These are phyloP conservation scores for Fusarium brevicatenulatum DNA, from an alignment of 2,329 filamentous ascomycete genomes.

Conservation along the genomic window DNA sequence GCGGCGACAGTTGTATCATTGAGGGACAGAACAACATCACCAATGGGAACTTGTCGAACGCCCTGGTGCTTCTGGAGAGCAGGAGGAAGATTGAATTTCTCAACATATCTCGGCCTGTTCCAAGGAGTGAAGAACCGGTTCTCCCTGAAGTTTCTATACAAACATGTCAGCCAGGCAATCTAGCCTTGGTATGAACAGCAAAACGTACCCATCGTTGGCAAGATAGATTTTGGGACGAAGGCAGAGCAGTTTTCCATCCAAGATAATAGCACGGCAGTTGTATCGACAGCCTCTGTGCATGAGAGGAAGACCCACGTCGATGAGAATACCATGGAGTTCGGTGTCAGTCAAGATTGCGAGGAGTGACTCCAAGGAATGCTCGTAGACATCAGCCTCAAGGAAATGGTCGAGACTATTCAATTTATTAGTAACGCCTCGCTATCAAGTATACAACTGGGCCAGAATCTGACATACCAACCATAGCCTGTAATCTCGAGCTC, in stretches of 20 bases:
- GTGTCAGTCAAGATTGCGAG: slow-evolving; percentile 47
- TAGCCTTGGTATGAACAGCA: not conserved
- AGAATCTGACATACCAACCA: slow-evolving; percentile 20
- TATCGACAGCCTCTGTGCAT: slow-evolving; percentile 53
- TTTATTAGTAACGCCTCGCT: not conserved
- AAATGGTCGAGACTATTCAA: slow-evolving; percentile 69
- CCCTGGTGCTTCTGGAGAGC: slow-evolving; percentile 64
- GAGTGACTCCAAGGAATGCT: slow-evolving; percentile 48
- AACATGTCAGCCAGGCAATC: not conserved
- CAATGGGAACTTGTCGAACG: slow-evolving; percentile 52
- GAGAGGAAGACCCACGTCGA: slow-evolving; percentile 53
- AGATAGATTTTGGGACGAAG: slow-evolving; percentile 78
- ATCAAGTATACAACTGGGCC: not conserved
- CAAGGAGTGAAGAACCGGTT: slow-evolving; percentile 55
- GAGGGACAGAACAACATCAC: slow-evolving; percentile 53
- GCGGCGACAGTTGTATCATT: slow-evolving; percentile 52
- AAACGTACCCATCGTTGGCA: slow-evolving; percentile 69
- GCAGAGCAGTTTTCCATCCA: slow-evolving; percentile 73
- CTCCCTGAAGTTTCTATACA: slow-evolving; percentile 49
- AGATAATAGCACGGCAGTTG: slow-evolving; percentile 51
- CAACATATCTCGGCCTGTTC: slow-evolving; percentile 48
- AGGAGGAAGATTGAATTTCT: slow-evolving; percentile 58
- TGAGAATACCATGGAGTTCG: slow-evolving; percentile 51
- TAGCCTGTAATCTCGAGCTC: slow-evolving; percentile 59
- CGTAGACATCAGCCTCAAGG: slow-evolving; percentile 56